Evolutionary conservation across 179 eudicot genomes (phyloP).

Genomic region (Actinidia polygama): DNA sequence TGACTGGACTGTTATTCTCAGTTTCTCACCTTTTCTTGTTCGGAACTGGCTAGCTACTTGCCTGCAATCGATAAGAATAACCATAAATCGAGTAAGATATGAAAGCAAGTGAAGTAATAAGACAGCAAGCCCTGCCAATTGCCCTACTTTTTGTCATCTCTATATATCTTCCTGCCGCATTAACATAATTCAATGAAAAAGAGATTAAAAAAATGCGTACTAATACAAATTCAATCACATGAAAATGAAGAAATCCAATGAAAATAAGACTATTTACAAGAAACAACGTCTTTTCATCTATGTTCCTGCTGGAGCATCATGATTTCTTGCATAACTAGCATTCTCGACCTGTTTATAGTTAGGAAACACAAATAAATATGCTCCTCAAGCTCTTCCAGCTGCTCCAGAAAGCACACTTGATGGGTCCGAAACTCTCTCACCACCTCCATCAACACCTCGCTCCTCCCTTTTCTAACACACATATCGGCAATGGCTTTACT

Average conservation of each 20-base stretch:
- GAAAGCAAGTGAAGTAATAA: too few relatives aligned
- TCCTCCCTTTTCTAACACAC: constrained; percentile 55
- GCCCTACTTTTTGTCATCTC: too few relatives aligned
- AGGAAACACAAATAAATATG: constrained; percentile 74
- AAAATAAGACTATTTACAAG: not conserved
- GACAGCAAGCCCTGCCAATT: too few relatives aligned
- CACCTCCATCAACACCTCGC: constrained; percentile 63
- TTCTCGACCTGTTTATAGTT: constrained; percentile 73
- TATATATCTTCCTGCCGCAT: too few relatives aligned
- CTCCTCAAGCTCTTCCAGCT: constrained; percentile 80
- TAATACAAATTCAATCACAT: not conserved
- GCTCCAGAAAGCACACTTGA: constrained; percentile 56
- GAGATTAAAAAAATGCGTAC: too few relatives aligned
- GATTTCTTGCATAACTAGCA: constrained; percentile 47
- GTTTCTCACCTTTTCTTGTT: too few relatives aligned
- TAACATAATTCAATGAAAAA: too few relatives aligned
- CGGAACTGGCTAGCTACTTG: too few relatives aligned
- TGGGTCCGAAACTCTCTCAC: constrained; percentile 52
- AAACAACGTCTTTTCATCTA: not conserved
- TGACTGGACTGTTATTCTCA: too few relatives aligned
- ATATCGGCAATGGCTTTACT: constrained; percentile 50
- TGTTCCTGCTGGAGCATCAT: constrained; percentile 17
- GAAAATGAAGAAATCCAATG: not conserved
- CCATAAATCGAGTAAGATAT: too few relatives aligned
- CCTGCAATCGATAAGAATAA: too few relatives aligned